Evolutionary conservation across 2,329 filamentous ascomycete genomes (phyloP).

Genomic region (Hymenoscyphus fraxineus): DNA sequence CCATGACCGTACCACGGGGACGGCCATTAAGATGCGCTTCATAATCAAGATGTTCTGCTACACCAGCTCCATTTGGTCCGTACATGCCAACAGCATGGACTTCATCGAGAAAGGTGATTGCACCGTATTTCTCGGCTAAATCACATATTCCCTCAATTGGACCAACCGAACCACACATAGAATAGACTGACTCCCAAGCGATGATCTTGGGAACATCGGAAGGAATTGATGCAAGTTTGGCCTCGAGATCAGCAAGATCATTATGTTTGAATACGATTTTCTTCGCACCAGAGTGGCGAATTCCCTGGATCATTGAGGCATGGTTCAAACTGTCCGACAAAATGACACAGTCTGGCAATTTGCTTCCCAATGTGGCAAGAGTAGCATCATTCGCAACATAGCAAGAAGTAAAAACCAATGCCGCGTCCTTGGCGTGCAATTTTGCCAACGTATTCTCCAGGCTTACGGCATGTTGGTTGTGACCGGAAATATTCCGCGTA

Average conservation of each 20-base stretch:
- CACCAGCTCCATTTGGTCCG: slow-evolving; percentile 88
- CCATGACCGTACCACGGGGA: slow-evolving; percentile 82
- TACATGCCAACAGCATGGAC: slow-evolving; percentile 99
- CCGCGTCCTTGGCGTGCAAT: slow-evolving; percentile 86
- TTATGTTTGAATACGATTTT: slow-evolving; percentile 99
- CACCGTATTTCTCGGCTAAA: slow-evolving; percentile 94
- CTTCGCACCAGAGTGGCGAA: slow-evolving; percentile 92
- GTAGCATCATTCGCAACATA: slow-evolving; percentile 98
- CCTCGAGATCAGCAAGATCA: slow-evolving; percentile 86
- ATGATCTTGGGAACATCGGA: slow-evolving; percentile 91
- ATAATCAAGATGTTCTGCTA: slow-evolving; percentile 95
- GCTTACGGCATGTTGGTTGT: slow-evolving; percentile 89
- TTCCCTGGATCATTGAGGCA: slow-evolving; percentile 98
- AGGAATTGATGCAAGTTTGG: slow-evolving; percentile 84
- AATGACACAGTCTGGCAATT: slow-evolving; percentile 93
- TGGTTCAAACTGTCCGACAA: slow-evolving; percentile 97
- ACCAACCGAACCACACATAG: slow-evolving; percentile 97
- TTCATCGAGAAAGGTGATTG: slow-evolving; percentile 96
- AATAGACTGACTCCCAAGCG: slow-evolving; percentile 97
- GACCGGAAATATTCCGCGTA: slow-evolving; percentile 95
- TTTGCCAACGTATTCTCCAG: slow-evolving; percentile 80
- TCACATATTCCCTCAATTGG: slow-evolving; percentile 96
- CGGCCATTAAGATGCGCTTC: slow-evolving; percentile 75
- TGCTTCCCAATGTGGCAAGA: slow-evolving; percentile 92
- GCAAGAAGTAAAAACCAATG: slow-evolving; percentile 94